Percentiles rank a stretch among this genome's conserved stretches.
These are phyloP conservation scores for Exophiala mesophila DNA, from an alignment of 2,329 filamentous ascomycete genomes.

Conservation along the genomic window DNA sequence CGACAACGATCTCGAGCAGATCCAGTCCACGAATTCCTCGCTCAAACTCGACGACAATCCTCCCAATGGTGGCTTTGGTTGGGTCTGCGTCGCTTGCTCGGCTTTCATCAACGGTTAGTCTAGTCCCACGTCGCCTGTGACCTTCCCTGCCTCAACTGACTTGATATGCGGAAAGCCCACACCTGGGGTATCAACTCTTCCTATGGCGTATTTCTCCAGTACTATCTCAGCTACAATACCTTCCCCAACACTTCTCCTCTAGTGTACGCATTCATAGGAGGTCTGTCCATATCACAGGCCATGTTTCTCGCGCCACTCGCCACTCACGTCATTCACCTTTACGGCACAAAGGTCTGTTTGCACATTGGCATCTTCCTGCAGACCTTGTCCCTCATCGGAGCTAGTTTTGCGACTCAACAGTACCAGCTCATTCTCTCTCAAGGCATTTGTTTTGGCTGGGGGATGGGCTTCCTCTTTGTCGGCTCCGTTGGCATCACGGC, in stretches of 20 bases:
- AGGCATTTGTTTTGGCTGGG: conserved; percentile 57
- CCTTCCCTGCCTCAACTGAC: conserved; percentile 8
- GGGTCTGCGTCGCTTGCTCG: conserved; percentile 54
- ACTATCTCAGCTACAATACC: conserved; percentile 52
- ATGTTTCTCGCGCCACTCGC: conserved; percentile 54
- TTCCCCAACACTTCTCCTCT: conserved; percentile 53
- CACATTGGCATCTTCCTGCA: conserved; percentile 49
- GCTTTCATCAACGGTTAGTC: conserved; percentile 53
- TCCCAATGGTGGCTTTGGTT: conserved; percentile 58
- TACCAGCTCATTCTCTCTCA: conserved; percentile 60
- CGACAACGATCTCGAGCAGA: conserved; percentile 14
- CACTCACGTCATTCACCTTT: conserved; percentile 49
- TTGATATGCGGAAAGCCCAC: conserved; percentile 39
- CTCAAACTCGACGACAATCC: conserved; percentile 29
- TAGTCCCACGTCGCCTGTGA: too few species aligned
- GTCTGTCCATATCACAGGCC: conserved; percentile 54
- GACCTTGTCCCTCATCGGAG: conserved; percentile 50
- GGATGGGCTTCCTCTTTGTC: conserved; percentile 60
- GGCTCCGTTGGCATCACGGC: conserved; percentile 52
- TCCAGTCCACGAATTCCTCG: conserved; percentile 6
- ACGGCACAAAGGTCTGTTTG: conserved; percentile 51
- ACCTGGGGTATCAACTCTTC: conserved; percentile 68
- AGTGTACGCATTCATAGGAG: conserved; percentile 57
- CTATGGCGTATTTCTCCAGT: conserved; percentile 56
- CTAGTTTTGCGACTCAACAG: conserved; percentile 51